Conservation (phyloP, 2,329 filamentous ascomycete genomes). For the Hypocreales sp. region DNA sequence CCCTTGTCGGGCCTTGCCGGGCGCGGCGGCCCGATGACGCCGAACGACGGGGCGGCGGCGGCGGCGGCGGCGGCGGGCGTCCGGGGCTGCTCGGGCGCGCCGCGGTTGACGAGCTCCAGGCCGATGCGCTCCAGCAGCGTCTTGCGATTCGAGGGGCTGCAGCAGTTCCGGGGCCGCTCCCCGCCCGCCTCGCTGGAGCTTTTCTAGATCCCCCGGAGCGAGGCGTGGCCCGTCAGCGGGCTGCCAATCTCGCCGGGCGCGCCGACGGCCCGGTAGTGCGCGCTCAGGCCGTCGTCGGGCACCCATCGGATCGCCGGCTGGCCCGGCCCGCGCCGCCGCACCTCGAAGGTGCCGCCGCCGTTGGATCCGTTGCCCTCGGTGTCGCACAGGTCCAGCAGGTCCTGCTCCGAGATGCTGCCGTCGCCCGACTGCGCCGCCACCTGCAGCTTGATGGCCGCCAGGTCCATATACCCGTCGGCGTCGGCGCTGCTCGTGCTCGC, state of each 20-base stretch:
- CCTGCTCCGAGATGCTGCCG: conserved; percentile 29
- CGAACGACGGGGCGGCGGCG: too few species aligned
- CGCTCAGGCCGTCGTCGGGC: conserved; percentile 28
- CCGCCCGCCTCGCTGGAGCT: conserved; percentile 4
- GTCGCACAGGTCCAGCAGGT: conserved; percentile 74
- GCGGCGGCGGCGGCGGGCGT: too few species aligned
- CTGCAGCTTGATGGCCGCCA: conserved; percentile 50
- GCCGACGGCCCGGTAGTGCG: conserved; percentile 29
- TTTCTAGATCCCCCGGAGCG: conserved; percentile 20
- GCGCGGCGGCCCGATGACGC: too few species aligned
- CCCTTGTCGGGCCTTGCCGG: too few species aligned
- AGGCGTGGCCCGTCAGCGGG: conserved; percentile 33
- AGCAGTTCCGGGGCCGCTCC: conserved; percentile 1
- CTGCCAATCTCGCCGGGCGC: conserved; percentile 57
- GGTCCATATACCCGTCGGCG: conserved; percentile 51
- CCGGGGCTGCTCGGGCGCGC: too few species aligned
- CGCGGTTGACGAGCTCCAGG: conserved; percentile 1
- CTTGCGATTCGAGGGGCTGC: conserved; percentile 5
- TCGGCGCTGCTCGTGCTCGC: conserved; percentile 21
- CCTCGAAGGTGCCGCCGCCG: conserved; percentile 76
- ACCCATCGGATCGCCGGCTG: conserved; percentile 37
- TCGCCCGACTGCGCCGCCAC: conserved; percentile 39
- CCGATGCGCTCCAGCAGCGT: conserved; percentile 7
- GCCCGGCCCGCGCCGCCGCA: conserved; percentile 30
- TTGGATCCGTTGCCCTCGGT: conserved; percentile 78